These are phyloP conservation scores for Aspergillus sergii DNA, from an alignment of 2,329 filamentous ascomycete genomes.

Conservation along the genomic window DNA sequence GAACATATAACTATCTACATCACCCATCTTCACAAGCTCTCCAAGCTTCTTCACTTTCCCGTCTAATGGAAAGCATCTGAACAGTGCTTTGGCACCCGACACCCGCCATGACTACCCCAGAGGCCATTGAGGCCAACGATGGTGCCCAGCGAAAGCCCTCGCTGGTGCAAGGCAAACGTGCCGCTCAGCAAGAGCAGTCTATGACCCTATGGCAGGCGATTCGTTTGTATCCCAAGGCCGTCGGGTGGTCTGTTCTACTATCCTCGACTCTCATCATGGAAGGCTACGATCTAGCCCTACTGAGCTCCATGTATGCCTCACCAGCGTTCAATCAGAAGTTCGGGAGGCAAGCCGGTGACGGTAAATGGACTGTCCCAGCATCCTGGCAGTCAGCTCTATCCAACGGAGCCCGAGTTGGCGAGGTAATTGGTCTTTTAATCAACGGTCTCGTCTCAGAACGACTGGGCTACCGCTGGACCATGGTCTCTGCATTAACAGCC, in stretches of 20 bases:
- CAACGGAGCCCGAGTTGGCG: slow-evolving; percentile 24
- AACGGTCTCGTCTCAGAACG: slow-evolving; percentile 33
- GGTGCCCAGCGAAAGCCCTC: slow-evolving; percentile 12
- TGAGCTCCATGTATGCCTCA: slow-evolving; percentile 36
- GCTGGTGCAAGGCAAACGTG: slow-evolving; percentile 27
- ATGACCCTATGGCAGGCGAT: slow-evolving; percentile 39
- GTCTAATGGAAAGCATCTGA: neutral
- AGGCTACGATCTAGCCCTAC: slow-evolving; percentile 43
- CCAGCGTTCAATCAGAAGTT: slow-evolving; percentile 36
- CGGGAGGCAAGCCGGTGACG: slow-evolving; percentile 22
- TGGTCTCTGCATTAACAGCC: slow-evolving; percentile 39
- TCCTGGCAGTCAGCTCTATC: slow-evolving; percentile 36
- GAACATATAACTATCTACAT: neutral
- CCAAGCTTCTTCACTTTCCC: neutral
- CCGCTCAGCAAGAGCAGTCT: slow-evolving; percentile 35
- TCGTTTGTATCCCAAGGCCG: slow-evolving; percentile 36
- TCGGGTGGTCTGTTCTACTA: slow-evolving; percentile 40
- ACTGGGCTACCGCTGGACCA: slow-evolving; percentile 32
- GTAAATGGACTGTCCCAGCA: slow-evolving; percentile 30
- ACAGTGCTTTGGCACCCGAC: neutral
- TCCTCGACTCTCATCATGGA: slow-evolving; percentile 45
- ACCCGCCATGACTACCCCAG: slow-evolving; percentile 3
- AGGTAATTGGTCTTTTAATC: slow-evolving; percentile 32
- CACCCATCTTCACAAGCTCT: neutral
- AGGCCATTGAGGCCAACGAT: neutral